Conservation (phyloP, 352 stramenopile species). For the Globisporangium cystogenes region DNA sequence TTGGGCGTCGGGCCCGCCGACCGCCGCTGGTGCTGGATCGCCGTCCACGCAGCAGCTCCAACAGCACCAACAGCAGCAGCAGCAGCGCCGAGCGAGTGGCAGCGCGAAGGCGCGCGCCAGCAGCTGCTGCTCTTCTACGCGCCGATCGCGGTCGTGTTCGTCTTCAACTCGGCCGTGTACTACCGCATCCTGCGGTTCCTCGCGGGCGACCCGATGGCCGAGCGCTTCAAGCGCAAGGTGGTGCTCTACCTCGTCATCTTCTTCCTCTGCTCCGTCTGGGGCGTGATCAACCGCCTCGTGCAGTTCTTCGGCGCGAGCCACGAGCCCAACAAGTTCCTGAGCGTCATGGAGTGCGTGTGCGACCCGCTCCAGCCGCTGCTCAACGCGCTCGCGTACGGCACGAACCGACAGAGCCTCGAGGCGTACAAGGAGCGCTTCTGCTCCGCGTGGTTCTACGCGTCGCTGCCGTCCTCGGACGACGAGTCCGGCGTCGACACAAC, state of each 20-base stretch:
- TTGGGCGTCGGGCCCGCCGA: conserved; percentile 62
- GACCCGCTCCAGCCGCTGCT: conserved; percentile 66
- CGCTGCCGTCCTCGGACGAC: conserved; percentile 57
- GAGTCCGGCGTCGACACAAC: conserved; percentile 51
- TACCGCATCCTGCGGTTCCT: conserved; percentile 57
- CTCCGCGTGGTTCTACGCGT: conserved; percentile 54
- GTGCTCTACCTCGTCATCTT: conserved; percentile 62
- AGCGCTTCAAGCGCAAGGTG: conserved; percentile 48
- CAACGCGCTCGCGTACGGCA: conserved; percentile 63
- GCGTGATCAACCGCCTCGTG: conserved; percentile 55
- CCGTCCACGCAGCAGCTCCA: conserved; percentile 30
- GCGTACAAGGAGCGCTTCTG: conserved; percentile 70
- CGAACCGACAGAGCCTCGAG: conserved; percentile 65
- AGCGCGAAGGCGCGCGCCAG: conserved; percentile 38
- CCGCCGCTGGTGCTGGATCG: conserved; percentile 75
- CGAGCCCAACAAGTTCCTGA: conserved; percentile 43
- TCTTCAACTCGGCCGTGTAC: conserved; percentile 65
- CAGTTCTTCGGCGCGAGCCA: conserved; percentile 47
- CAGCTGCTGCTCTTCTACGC: conserved; percentile 68
- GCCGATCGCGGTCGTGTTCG: conserved; percentile 52
- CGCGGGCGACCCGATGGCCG: conserved; percentile 55
- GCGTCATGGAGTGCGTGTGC: conserved; percentile 63
- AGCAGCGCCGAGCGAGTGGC: conserved; percentile 27
- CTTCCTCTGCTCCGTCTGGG: conserved; percentile 75
- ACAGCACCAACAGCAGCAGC: conserved; percentile 13